Evolutionary conservation across 768 basidiomycete species (phyloP).

Genomic region (Leucocoprinus sp.): DNA sequence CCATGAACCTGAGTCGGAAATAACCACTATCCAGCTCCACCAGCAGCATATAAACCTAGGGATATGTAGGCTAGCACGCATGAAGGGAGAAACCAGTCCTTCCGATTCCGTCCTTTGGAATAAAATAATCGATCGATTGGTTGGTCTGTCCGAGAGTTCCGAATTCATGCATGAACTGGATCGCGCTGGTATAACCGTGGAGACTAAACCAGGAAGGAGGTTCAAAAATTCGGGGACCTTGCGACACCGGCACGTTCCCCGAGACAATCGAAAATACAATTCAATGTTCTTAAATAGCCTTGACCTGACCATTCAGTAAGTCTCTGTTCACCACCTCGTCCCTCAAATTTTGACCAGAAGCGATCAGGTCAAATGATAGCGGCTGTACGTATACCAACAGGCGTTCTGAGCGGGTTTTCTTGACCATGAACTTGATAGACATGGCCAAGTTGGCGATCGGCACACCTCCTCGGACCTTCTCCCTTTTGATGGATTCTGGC

Average conservation of each 20-base stretch:
- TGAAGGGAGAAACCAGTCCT: constrained; percentile 40
- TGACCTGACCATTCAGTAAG: constrained; percentile 51
- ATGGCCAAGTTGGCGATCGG: constrained; percentile 27
- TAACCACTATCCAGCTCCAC: constrained; percentile 29
- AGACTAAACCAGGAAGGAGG: background rate
- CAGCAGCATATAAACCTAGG: constrained; percentile 54
- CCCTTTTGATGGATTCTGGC: constrained; percentile 52
- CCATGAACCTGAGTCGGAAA: background rate
- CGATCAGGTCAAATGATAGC: constrained; percentile 4
- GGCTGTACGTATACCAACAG: background rate
- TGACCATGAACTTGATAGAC: constrained; percentile 16
- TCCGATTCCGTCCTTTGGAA: constrained; percentile 24
- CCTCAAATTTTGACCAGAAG: background rate
- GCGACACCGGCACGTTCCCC: background rate
- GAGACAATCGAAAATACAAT: background rate
- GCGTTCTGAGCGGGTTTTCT: background rate
- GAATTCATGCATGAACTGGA: constrained; percentile 21
- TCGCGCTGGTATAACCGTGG: background rate
- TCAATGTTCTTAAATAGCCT: constrained; percentile 27
- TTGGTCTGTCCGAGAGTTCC: constrained; percentile 21
- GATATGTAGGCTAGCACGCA: constrained; percentile 43
- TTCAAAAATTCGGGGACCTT: background rate
- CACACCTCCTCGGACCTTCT: constrained; percentile 41
- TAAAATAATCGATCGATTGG: constrained; percentile 32
- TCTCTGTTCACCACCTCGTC: constrained; percentile 22